Percentiles rank a stretch among this genome's conserved stretches.
Evolutionary conservation across 768 basidiomycete genomes (phyloP).

Genomic region (Auricularia cornea): DNA sequence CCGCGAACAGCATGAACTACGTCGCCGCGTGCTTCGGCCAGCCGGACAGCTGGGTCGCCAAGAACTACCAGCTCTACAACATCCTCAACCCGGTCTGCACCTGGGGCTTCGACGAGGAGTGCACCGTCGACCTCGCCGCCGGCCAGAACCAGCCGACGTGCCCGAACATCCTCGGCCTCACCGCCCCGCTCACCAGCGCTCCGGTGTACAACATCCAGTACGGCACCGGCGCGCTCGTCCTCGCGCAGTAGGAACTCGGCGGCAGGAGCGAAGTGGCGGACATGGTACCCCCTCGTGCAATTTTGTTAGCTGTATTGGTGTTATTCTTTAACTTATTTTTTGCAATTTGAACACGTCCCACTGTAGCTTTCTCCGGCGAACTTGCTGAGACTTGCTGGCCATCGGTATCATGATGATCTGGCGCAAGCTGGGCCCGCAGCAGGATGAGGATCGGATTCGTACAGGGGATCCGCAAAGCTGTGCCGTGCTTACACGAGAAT

Average conservation of each 20-base stretch:
- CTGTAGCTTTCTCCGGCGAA: background rate
- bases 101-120: background rate
- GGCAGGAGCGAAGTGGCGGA: background rate
- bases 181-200: background rate
- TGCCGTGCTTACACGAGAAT: too few species aligned
- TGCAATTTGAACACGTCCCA: background rate
- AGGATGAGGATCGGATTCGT: too few species aligned
- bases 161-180: background rate
- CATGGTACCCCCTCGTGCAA: background rate
- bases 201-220: slow-evolving; percentile 1
- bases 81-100: slow-evolving; percentile 1
- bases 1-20: background rate
- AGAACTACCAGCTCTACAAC: background rate
- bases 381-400: too few species aligned
- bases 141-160: slow-evolving; percentile 1
- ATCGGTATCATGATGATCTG: too few species aligned
- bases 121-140: background rate
- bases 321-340: background rate
- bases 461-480: too few species aligned
- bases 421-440: too few species aligned
- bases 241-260: background rate
- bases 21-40: background rate
- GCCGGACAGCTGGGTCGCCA: background rate
- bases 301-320: background rate
- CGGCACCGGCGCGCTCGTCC: background rate